A percentile compares a stretch with the other conserved stretches of the same genome.
Conservation (phyloP, 495 filamentous ascomycete genomes). For the Neurospora intermedia region DNA sequence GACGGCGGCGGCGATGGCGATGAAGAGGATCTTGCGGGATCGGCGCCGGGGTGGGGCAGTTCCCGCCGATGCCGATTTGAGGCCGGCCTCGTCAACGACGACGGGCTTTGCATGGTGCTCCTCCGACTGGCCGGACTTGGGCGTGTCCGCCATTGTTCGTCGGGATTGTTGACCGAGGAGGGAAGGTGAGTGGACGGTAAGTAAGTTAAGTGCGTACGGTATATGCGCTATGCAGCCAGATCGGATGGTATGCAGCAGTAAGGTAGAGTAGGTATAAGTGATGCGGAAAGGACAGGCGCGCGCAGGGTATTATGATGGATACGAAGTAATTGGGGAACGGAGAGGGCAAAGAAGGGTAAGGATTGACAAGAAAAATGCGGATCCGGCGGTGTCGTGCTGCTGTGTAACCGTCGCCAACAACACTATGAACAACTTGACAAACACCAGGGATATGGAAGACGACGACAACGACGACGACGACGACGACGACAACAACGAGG, state of each 20-base stretch:
- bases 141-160: not conserved
- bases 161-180: not conserved
- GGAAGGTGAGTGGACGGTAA: not conserved
- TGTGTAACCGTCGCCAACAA: not conserved
- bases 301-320: not conserved
- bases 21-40: constrained; percentile 4
- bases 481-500: not conserved
- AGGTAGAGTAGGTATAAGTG: not conserved
- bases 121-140: not conserved
- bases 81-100: not conserved
- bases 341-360: not conserved
- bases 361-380: not conserved
- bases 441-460: not conserved
- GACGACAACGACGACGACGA: not conserved
- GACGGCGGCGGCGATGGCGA: constrained; percentile 3
- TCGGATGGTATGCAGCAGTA: not conserved
- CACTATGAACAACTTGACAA: not conserved
- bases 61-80: not conserved
- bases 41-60: constrained; percentile 2
- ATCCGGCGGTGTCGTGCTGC: not conserved
- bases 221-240: not conserved
- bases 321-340: not conserved
- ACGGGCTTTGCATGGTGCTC: not conserved
- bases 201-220: not conserved
- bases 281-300: not conserved